These are phyloP conservation scores for Zygosaccharomyces sapae DNA, from an alignment of 1,139 yeast genomes.

Conservation along the genomic window DNA sequence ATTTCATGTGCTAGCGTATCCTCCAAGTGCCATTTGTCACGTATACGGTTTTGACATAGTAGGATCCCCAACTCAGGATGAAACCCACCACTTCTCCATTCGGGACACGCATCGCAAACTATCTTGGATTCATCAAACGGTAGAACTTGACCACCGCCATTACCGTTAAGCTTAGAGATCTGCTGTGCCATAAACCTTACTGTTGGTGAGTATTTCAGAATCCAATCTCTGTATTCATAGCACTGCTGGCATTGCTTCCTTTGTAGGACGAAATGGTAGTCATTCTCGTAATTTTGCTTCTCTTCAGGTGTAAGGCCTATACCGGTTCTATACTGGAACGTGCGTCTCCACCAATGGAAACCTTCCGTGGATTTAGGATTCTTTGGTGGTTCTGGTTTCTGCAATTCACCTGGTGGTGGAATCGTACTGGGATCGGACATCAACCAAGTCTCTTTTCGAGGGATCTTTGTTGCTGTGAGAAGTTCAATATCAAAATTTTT, in stretches of 20 bases:
- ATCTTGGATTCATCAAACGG: constrained; percentile 44
- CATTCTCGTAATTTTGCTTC: constrained; percentile 54
- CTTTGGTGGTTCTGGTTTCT: constrained; percentile 20
- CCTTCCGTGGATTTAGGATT: constrained; percentile 37
- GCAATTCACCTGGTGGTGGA: constrained; percentile 18
- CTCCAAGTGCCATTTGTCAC: constrained; percentile 77
- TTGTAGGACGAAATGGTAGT: constrained; percentile 42
- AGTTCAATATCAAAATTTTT: constrained; percentile 1
- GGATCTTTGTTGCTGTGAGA: background rate
- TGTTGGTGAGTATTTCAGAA: constrained; percentile 74
- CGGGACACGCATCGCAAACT: constrained; percentile 80
- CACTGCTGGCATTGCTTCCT: constrained; percentile 63
- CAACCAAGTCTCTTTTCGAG: background rate
- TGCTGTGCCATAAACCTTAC: constrained; percentile 87
- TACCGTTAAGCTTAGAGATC: constrained; percentile 50
- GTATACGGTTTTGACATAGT: constrained; percentile 79
- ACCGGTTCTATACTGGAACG: constrained; percentile 70
- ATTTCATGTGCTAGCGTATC: constrained; percentile 90
- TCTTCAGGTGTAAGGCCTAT: constrained; percentile 56
- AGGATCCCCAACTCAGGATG: constrained; percentile 85
- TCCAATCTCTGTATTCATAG: constrained; percentile 72
- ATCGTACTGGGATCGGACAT: constrained; percentile 10
- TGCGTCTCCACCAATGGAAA: constrained; percentile 80
- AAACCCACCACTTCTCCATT: constrained; percentile 86
- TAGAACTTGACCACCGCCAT: constrained; percentile 13